Evolutionary conservation across 2,329 filamentous ascomycete genomes (phyloP).

Genomic region (Lecanicillium sp.): DNA sequence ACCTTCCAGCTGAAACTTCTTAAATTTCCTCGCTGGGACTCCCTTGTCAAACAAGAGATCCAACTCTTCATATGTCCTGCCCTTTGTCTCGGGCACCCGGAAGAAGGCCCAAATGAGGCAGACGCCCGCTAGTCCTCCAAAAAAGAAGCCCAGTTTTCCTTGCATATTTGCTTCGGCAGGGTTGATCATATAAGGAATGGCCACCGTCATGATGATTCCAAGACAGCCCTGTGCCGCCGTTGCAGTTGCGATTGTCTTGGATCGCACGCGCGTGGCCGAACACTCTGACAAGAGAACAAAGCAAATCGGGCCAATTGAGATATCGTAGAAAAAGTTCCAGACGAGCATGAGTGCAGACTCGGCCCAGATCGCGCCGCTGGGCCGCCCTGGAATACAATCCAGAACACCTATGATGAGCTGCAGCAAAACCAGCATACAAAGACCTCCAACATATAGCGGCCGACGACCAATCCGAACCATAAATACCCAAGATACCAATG

Average conservation of each 20-base stretch:
- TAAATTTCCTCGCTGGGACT: constrained; percentile 26
- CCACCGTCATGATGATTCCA: constrained; percentile 20
- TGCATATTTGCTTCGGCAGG: constrained; percentile 24
- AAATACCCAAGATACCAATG: constrained; percentile 28
- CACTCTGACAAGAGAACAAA: constrained; percentile 34
- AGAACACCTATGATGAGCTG: constrained; percentile 38
- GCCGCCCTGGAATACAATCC: constrained; percentile 32
- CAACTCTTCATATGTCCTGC: constrained; percentile 23
- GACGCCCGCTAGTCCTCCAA: constrained; percentile 18
- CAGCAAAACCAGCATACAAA: constrained; percentile 36
- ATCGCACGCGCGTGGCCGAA: constrained; percentile 30
- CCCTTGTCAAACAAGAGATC: constrained; percentile 24
- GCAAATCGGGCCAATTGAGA: constrained; percentile 38
- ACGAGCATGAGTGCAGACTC: constrained; percentile 26
- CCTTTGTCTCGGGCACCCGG: constrained; percentile 24
- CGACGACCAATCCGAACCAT: constrained; percentile 29
- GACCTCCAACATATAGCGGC: constrained; percentile 28
- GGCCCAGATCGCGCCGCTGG: constrained; percentile 21
- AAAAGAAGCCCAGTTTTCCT: constrained; percentile 26
- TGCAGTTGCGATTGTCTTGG: constrained; percentile 33
- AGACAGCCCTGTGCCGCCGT: constrained; percentile 21
- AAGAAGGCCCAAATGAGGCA: constrained; percentile 24
- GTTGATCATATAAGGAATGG: constrained; percentile 24
- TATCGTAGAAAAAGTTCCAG: constrained; percentile 26
- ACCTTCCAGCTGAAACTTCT: constrained; percentile 2